A percentile compares a stretch with the other conserved stretches of the same genome.
Evolutionary conservation across 1,284 basidiomycete genomes (phyloP).

Genomic region (Agroathelia rolfsii): DNA sequence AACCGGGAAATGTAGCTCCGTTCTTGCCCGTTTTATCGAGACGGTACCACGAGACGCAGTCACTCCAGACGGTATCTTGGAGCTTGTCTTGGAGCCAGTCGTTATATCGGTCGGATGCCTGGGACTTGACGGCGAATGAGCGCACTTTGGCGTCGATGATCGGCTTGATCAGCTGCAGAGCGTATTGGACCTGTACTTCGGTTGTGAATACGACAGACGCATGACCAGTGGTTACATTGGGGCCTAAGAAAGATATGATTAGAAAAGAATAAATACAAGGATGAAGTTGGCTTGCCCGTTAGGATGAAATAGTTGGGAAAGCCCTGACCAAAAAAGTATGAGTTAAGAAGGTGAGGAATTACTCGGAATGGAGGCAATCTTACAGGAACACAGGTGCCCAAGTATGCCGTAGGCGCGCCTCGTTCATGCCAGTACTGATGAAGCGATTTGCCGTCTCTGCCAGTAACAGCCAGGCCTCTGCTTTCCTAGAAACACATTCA

Average conservation of each 20-base stretch:
- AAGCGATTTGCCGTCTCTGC: constrained; percentile 27
- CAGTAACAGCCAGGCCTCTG: constrained; percentile 24
- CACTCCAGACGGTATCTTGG: constrained; percentile 33
- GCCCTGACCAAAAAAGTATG: no score
- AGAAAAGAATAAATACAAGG: constrained; percentile 4
- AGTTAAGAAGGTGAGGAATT: no score
- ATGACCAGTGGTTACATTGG: constrained; percentile 43
- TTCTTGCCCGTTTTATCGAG: constrained; percentile 26
- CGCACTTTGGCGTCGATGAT: constrained; percentile 33
- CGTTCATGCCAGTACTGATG: constrained; percentile 31
- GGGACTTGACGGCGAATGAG: constrained; percentile 34
- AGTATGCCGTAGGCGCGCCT: constrained; percentile 37
- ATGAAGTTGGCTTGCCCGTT: constrained; percentile 24
- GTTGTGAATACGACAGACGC: constrained; percentile 42
- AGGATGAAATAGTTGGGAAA: constrained; percentile 42
- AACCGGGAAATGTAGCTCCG: constrained; percentile 38
- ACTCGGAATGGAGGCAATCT: no score
- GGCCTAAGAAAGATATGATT: constrained; percentile 16
- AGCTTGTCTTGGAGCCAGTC: constrained; percentile 35
- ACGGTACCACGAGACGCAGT: constrained; percentile 42
- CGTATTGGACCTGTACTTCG: constrained; percentile 38
- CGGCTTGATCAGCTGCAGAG: constrained; percentile 37
- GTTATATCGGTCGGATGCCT: constrained; percentile 34
- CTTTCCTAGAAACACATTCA: constrained; percentile 20
- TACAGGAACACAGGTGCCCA: constrained; percentile 36